Conservation (phyloP, 495 filamentous ascomycete species). For the Daldinia decipiens region DNA sequence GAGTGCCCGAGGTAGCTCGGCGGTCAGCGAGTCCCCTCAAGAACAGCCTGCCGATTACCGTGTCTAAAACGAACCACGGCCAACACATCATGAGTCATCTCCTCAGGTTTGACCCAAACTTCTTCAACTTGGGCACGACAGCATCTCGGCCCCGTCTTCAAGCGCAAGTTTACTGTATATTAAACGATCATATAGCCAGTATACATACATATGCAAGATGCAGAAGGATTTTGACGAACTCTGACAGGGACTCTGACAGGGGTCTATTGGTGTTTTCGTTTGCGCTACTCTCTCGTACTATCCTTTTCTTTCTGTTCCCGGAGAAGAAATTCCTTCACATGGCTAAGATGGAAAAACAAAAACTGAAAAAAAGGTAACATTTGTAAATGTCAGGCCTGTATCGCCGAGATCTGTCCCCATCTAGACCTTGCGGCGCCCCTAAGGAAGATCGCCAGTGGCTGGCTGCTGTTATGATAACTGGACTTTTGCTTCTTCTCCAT, state of each 20-base stretch:
- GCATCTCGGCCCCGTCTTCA: conserved; percentile 22
- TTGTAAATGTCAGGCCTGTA: background rate
- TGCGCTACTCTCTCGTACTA: background rate
- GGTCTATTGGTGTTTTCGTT: background rate
- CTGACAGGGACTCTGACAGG: background rate
- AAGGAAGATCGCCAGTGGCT: conserved; percentile 34
- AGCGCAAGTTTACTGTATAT: conserved; percentile 8
- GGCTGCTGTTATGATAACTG: conserved; percentile 24
- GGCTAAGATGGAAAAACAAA: conserved; percentile 21
- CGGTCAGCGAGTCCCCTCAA: conserved; percentile 16
- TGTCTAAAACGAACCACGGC: conserved; percentile 20
- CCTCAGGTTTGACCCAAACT: conserved; percentile 26
- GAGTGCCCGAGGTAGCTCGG: background rate
- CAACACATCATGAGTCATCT: conserved; percentile 43
- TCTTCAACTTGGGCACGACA: conserved; percentile 20
- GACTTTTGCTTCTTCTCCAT: conserved; percentile 31
- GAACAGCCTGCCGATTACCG: conserved; percentile 13
- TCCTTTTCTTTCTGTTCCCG: background rate
- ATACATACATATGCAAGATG: conserved; percentile 9
- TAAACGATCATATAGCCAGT: conserved; percentile 10
- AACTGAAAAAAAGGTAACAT: background rate
- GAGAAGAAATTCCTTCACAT: conserved; percentile 5
- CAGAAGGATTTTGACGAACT: conserved; percentile 10
- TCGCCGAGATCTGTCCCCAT: conserved; percentile 4
- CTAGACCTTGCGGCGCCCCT: conserved; percentile 21